Base-by-base conservation (phyloP, 129 eudicot genomes). In the Sambucus nigra region DNA sequence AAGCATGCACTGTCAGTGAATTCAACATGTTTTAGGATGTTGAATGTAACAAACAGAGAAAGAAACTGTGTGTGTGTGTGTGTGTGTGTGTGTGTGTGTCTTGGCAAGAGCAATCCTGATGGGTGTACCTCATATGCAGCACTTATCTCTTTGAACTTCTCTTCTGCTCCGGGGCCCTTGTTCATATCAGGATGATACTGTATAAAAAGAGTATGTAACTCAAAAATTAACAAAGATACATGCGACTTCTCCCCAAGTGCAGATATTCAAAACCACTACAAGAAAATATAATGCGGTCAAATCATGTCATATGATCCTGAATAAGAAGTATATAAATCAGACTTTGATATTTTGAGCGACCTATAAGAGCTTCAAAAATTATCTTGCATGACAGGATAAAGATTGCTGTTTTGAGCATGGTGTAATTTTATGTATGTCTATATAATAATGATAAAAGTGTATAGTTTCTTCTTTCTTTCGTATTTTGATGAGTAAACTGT, bases 171-270 rank as follows among this genome's bases (percentile, higher is more conserved):
- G 22, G 77, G 74, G 12, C 53, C 65, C 74, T 89, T 89, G 70
- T 75, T 84, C 92, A 77, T 78, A 69, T 89, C 98, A 29, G 98
- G 98, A 76, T 91, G 98, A 74, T 81, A 91, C 95, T 91, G 76
- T 63, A 19, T 39, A 63, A 53, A 39, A 53, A 29, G 57, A 12
- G 35, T 42, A 13, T 13, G 21, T 51, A 15, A n/a, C 13, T 26
- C 40, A 25, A 27, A 3, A 25, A 25, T n/a, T 6, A 16, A 1
- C 19, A 42, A 15, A 42, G 0, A 16, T 5, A 42, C 4, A 42
- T 42, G 48, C 4, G 42, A 2, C 42, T 42, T 4, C 14, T 42
- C 5, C 18, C 19, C 20, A 42, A 16, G 21, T 13, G 20, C 38
- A 27, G 57, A 15, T 51, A 17, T 51, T 49, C 32, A 49, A 17